Evolutionary conservation across 139 green algal genomes (phyloP), one percentile per base, ranked within the genome.

Genomic region (Ostreobium quekettii): DNA sequence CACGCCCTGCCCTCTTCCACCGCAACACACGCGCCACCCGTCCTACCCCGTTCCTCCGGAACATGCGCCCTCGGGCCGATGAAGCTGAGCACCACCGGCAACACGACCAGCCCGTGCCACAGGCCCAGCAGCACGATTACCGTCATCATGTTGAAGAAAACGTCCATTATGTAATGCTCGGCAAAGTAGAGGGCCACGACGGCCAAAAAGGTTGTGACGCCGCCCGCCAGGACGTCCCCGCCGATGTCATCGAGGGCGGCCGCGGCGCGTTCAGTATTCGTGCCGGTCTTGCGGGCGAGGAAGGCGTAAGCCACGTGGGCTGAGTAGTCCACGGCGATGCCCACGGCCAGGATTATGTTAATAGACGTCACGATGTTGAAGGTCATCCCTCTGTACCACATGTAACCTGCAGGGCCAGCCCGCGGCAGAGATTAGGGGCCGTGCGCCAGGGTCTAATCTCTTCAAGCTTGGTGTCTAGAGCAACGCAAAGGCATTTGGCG

Each of bases 311-410:
- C 67, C 1, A 87, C 71, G 68, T 84, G 80, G 2, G 67, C 71
- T 2, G 62, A 72, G 66, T 85, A 88, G 39, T 88, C 80, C 46
- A 86, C 80, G 1, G 75, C 71, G 30, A 86, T 76, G 32, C 82
- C 82, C 28, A 88, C 67, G 0, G 80, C 73, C 60, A 86, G 76
- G 24, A 86, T 76, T 28, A 85, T 64, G 66, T 80, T 80, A 53
- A 88, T 80, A 26, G 73, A 64, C 28, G 77, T 82, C 6, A 86
- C 72, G 2, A 48, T 70, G 71, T 83, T 78, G 72, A 83, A 76
- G 56, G 56, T 68, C 4, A 80, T 42, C 3, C 49, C 73, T 15
- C 63, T 64, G 48, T 74, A 79, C 71, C 79, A 64, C 80, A 85
- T 82, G 73, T 72, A 80, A 32, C 80, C 75, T 47, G 73, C 26